Percentiles rank a stretch among this genome's conserved stretches.
Conservation (phyloP, 192 early-diverging fungal species). For the Coemansia sp. region DNA sequence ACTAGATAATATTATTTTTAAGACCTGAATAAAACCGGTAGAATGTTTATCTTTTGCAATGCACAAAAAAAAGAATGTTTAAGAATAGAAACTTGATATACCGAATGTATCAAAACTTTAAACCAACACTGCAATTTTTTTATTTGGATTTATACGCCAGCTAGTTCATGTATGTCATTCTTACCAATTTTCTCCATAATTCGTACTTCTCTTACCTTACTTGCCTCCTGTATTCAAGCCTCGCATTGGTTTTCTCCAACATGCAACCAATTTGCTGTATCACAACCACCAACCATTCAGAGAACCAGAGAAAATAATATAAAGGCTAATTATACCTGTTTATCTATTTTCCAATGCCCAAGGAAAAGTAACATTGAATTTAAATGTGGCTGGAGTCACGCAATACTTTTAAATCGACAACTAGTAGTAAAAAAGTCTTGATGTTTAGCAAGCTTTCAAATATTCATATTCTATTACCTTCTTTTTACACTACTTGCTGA, state of each 20-base stretch:
- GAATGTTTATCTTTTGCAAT: too few relatives aligned
- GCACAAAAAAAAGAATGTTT: too few relatives aligned
- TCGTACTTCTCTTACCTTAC: not conserved
- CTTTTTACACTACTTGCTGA: not conserved
- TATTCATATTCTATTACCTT: not conserved
- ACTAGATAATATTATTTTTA: too few relatives aligned
- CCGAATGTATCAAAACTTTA: too few relatives aligned
- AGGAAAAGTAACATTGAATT: not conserved
- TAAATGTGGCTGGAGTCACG: slow-evolving; percentile 1
- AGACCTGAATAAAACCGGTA: too few relatives aligned
- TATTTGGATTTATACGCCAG: too few relatives aligned
- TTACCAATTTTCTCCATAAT: not conserved
- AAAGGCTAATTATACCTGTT: not conserved
- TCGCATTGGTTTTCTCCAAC: not conserved
- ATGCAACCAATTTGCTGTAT: not conserved
- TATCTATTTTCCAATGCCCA: not conserved
- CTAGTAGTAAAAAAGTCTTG: not conserved
- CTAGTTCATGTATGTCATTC: not conserved
- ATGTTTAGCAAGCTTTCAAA: not conserved
- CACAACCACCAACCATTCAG: not conserved
- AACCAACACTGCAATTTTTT: too few relatives aligned
- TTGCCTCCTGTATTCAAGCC: not conserved
- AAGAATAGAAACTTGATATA: too few relatives aligned
- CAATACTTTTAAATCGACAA: not conserved
- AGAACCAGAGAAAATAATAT: not conserved